Percentiles rank a stretch among this genome's conserved stretches.
Evolutionary conservation across 495 filamentous ascomycete genomes (phyloP).

Genomic region (Lasiosphaeris hirsuta): DNA sequence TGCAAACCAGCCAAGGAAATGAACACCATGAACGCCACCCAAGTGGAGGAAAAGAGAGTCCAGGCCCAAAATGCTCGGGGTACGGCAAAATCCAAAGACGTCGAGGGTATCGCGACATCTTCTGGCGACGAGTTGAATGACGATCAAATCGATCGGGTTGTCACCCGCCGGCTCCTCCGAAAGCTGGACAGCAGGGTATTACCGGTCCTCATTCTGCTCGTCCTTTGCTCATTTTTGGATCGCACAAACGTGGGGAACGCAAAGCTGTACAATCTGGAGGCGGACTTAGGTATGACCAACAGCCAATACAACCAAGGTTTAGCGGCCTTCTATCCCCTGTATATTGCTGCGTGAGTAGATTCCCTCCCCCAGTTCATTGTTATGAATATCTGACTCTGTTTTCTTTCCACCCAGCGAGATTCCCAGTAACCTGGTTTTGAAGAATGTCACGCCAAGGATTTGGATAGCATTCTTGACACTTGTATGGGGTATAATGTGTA

Average conservation of each 20-base stretch:
- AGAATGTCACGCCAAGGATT: constrained; percentile 59
- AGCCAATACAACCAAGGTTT: constrained; percentile 65
- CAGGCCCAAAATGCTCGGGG: no score
- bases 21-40: no score
- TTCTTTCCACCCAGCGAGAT: constrained; percentile 55
- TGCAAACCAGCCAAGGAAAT: no score
- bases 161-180: no score
- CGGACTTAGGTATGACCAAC: constrained; percentile 58
- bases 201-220: constrained; percentile 19
- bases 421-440: constrained; percentile 79
- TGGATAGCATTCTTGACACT: constrained; percentile 56
- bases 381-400: no score
- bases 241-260: constrained; percentile 80
- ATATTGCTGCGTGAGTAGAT: constrained; percentile 53
- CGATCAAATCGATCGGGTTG: no score
- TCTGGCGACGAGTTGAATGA: no score
- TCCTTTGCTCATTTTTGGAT: constrained; percentile 63
- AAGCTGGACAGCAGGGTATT: neutral
- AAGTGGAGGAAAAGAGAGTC: no score
- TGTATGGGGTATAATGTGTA: constrained; percentile 53
- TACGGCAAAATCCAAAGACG: no score
- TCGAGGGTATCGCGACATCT: no score
- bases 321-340: constrained; percentile 55
- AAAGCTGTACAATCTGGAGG: constrained; percentile 65
- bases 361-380: neutral